These are phyloP conservation scores for Aquilaria agallochum DNA, from an alignment of 441 rosid species.

Conservation along the genomic window DNA sequence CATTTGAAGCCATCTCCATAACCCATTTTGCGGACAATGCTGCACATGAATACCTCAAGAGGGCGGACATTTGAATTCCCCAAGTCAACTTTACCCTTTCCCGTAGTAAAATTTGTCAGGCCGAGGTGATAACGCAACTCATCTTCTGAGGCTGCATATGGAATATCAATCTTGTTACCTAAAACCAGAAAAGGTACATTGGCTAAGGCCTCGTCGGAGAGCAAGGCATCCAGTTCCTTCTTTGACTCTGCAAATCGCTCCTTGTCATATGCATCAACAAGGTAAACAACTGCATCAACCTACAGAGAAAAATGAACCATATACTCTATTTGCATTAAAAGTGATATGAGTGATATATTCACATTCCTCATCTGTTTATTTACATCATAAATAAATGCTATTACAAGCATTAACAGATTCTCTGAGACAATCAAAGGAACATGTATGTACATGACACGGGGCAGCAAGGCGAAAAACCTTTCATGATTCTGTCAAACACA, in stretches of 20 bases:
- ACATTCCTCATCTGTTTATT: background rate
- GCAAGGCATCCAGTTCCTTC: constrained; percentile 88
- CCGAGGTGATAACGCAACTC: constrained; percentile 84
- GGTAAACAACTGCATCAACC: too few species aligned
- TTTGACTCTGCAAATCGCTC: constrained; percentile 24
- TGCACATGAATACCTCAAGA: constrained; percentile 88
- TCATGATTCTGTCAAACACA: background rate
- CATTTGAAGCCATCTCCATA: constrained; percentile 90
- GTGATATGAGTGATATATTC: too few species aligned
- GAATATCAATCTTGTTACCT: constrained; percentile 90
- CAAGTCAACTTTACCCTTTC: constrained; percentile 80
- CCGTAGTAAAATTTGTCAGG: constrained; percentile 84
- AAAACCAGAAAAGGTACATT: constrained; percentile 79
- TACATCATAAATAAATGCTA: background rate
- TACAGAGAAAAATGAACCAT: too few species aligned
- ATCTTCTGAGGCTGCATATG: constrained; percentile 89
- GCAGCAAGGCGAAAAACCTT: too few species aligned
- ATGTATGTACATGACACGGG: too few species aligned
- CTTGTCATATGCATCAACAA: too few species aligned
- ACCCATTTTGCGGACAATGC: constrained; percentile 92
- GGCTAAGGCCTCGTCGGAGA: constrained; percentile 77
- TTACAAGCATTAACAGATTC: background rate
- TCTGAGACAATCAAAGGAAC: background rate
- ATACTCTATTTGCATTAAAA: too few species aligned
- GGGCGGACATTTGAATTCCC: constrained; percentile 71